phyloP scores from a whole-genome alignment of 176 grass and related monocot genomes.

The Melocanna baccifera region DNA sequence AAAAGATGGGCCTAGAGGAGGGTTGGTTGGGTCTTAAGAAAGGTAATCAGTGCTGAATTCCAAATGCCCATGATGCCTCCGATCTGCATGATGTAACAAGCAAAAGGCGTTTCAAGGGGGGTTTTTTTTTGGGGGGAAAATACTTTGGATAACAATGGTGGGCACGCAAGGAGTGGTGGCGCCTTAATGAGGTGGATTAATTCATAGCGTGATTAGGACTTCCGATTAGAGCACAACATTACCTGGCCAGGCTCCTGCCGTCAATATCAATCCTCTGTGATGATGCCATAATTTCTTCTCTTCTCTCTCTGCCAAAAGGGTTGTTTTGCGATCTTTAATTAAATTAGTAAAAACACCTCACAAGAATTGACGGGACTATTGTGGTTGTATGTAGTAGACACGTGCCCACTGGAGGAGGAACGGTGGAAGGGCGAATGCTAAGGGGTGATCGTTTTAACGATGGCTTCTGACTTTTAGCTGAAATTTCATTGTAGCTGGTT shows the following conservation, averaged over 20 bases:
- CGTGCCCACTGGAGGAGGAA: neutral
- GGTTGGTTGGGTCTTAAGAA: constrained; percentile 20
- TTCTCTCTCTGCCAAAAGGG: neutral
- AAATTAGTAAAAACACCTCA: neutral
- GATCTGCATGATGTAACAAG: constrained; percentile 29
- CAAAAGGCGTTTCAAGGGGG: constrained; percentile 15
- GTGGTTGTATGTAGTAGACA: neutral
- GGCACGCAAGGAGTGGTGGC: neutral
- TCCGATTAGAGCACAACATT: constrained; percentile 35
- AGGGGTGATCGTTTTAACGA: too few species aligned
- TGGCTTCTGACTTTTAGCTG: too few species aligned
- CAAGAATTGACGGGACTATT: constrained; percentile 23
- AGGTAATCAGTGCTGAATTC: constrained; percentile 36
- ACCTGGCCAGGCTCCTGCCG: neutral
- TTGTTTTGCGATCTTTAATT: neutral
- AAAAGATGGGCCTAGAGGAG: neutral
- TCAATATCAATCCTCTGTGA: constrained; percentile 10
- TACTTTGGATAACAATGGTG: neutral
- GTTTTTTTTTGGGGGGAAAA: neutral
- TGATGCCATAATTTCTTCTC: neutral
- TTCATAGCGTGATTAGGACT: constrained; percentile 38
- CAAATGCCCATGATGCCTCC: constrained; percentile 34
- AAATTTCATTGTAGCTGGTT: too few species aligned
- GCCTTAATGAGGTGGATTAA: constrained; percentile 37
- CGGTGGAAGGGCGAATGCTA: neutral